A percentile compares a stretch with the other conserved stretches of the same genome.
These are phyloP conservation scores for Boletus sp. DNA, from an alignment of 768 basidiomycete species.

Conservation along the genomic window DNA sequence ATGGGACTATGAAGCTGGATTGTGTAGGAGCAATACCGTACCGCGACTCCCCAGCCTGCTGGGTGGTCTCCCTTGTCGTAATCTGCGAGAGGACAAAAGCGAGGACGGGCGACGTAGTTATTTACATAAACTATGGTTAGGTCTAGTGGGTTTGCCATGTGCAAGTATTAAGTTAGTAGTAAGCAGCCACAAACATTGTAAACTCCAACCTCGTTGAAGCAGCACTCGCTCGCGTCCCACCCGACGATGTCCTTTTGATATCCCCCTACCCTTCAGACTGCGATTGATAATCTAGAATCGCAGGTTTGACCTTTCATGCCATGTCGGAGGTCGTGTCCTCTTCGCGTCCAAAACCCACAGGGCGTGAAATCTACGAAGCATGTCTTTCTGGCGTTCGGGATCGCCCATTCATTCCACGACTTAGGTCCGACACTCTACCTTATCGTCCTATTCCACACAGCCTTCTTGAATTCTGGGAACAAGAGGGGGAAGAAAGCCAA, in stretches of 20 bases:
- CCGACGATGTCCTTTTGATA: slow-evolving; percentile 30
- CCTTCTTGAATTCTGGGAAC: slow-evolving; percentile 59
- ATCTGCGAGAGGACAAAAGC: slow-evolving; percentile 7
- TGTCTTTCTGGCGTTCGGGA: slow-evolving; percentile 50
- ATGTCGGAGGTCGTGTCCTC: slow-evolving; percentile 26
- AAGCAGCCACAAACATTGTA: slow-evolving; percentile 34
- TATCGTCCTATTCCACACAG: slow-evolving; percentile 42
- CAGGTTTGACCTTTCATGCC: slow-evolving; percentile 19
- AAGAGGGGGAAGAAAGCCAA: slow-evolving; percentile 61
- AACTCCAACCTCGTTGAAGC: slow-evolving; percentile 18
- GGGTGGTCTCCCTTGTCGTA: slow-evolving; percentile 10
- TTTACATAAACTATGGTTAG: slow-evolving; percentile 30
- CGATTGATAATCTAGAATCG: slow-evolving; percentile 15
- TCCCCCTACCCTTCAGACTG: slow-evolving; percentile 6
- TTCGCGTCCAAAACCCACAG: slow-evolving; percentile 31
- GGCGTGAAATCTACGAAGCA: slow-evolving; percentile 53
- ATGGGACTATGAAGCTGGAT: slow-evolving; percentile 26
- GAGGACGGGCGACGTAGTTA: slow-evolving; percentile 18
- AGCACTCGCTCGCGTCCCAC: slow-evolving; percentile 6
- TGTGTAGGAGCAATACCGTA: slow-evolving; percentile 24
- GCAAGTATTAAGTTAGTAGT: slow-evolving; percentile 20
- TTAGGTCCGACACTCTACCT: slow-evolving; percentile 51
- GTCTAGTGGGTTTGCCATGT: slow-evolving; percentile 16
- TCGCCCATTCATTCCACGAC: slow-evolving; percentile 54
- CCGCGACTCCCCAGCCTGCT: slow-evolving; percentile 2